Evolutionary conservation across 176 grass and related monocot species (phyloP).

Genomic region (Raddia distichophylla): DNA sequence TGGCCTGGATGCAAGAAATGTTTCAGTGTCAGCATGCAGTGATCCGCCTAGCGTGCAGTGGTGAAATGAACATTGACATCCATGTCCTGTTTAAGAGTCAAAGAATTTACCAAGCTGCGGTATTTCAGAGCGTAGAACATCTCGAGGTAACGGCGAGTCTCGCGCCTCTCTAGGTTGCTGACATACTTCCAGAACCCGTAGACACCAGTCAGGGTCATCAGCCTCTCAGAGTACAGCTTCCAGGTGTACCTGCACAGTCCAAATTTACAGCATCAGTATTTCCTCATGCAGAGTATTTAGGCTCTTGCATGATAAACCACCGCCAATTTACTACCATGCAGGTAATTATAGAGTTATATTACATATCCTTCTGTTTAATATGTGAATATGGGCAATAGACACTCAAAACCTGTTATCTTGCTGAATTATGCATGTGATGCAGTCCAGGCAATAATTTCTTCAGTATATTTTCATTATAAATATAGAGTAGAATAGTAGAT

Average conservation of each 20-base stretch:
- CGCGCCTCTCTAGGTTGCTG: constrained; percentile 88
- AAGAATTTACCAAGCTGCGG: constrained; percentile 69
- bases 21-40: neutral
- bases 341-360: neutral
- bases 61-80: neutral
- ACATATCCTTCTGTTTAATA: neutral
- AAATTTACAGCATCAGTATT: constrained; percentile 26
- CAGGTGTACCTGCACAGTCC: constrained; percentile 78
- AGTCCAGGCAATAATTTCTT: neutral
- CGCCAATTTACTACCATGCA: neutral
- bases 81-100: neutral
- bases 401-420: neutral
- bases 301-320: neutral
- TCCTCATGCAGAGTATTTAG: neutral
- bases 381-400: neutral
- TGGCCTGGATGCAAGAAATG: constrained; percentile 39
- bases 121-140: constrained; percentile 99
- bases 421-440: neutral
- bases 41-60: neutral
- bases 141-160: constrained; percentile 91
- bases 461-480: neutral
- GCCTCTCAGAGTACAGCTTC: constrained; percentile 98
- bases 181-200: constrained; percentile 99
- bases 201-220: constrained; percentile 95
- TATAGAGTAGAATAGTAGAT: neutral